phyloP scores from a whole-genome alignment of 148 eudicot genomes.

The Heliosperma pusillum region DNA sequence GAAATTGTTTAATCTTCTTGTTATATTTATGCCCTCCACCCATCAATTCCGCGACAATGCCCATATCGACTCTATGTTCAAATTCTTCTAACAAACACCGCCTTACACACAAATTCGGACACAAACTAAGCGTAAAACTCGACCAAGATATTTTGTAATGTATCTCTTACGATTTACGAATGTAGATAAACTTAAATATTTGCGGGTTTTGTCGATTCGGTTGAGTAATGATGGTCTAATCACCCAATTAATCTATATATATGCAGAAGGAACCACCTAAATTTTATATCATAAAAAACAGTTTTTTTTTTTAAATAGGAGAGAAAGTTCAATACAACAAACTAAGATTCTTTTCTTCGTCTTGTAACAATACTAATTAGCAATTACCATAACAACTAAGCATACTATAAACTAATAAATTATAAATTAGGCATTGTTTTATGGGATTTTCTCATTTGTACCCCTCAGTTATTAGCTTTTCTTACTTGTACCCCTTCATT shows the following conservation, averaged over 20 bases:
- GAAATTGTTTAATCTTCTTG: conserved; percentile 67
- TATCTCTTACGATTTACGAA: background rate
- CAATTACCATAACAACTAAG: conserved; percentile 8
- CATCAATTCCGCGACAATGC: conserved; percentile 65
- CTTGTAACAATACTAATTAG: conserved; percentile 17
- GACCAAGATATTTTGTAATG: background rate
- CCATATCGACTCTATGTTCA: conserved; percentile 33
- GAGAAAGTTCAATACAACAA: conserved; percentile 29
- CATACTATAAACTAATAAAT: background rate
- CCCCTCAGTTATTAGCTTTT: no score
- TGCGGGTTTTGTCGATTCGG: background rate
- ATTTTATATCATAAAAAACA: conserved; percentile 19
- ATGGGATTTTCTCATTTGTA: no score
- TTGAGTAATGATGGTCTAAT: background rate
- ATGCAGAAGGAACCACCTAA: conserved; percentile 19
- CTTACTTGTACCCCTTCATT: no score
- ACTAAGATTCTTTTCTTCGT: conserved; percentile 33
- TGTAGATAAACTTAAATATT: background rate
- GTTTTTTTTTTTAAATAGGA: background rate
- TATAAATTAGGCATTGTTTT: background rate
- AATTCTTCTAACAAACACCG: background rate
- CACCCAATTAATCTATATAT: no score
- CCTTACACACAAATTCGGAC: background rate
- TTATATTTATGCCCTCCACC: conserved; percentile 43
- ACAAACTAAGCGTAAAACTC: background rate